Base-by-base conservation (phyloP, 164 flowering plant genomes). In the Platanus orientalis region DNA sequence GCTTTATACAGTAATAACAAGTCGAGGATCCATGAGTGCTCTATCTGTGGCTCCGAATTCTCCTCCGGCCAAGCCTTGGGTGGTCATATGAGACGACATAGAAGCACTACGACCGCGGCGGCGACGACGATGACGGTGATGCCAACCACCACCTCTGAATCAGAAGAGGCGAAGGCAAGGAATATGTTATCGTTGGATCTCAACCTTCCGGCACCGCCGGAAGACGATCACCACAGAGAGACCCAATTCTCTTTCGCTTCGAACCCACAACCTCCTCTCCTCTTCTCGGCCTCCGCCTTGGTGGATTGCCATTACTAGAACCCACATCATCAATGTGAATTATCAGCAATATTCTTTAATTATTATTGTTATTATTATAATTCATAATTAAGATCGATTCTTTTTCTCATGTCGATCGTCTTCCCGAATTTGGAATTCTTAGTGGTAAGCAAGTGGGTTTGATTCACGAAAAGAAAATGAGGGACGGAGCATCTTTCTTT, bases 61-160 rank as follows among this genome's bases (percentile, higher is more conserved):
- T 72, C 87, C 1, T 85, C 93, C 0, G 96, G 96, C 0, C 96
- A 90, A 57, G 96, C 93, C 6, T 66, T 90, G 21, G 96, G 96
- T 0, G 96, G 93, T 9, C 96, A 90, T 66, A 90, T 87, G 96
- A 76, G 94, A 64, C 70, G 93, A 44, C 96, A 90, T 63, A 57
- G 90, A 24, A 62, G 71, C 6, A 36, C 67, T 7, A n/a, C 56
- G 13, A 9, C 59, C 17, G 26, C 69, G 47, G 63, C 16, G 47
- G 63, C 16, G 30, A 64, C 80, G 0, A 24, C 69, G 26, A 57
- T 75, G 52, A 58, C 78, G 3, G 17, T 70, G 19, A 66, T 60
- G 70, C 50, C 21, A n/a, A n/a, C n/a, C n/a, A n/a, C n/a, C 21
- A 40, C 49, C 49, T 20, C 61, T 5, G 83, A 76, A 30, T 27